A percentile compares a stretch with the other conserved stretches of the same genome.
phyloP scores from a whole-genome alignment of 352 stramenopile genomes.

The Phytopythium helicoides region DNA sequence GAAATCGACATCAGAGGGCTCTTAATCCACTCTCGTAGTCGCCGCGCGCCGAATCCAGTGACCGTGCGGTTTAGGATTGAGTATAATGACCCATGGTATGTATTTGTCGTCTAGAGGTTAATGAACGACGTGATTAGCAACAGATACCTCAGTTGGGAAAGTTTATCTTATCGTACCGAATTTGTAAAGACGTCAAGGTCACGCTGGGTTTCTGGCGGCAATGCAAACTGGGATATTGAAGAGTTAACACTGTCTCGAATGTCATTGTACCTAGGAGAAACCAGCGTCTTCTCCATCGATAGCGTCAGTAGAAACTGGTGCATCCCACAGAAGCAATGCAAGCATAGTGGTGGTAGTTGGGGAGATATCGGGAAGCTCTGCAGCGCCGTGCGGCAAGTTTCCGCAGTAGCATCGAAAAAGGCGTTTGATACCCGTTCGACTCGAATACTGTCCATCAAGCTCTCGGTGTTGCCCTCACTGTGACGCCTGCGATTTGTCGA shows the following conservation, averaged over 20 bases:
- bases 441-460: constrained; percentile 14
- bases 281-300: constrained; percentile 17
- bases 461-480: too few relatives aligned
- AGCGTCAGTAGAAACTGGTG: constrained; percentile 27
- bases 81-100: constrained; percentile 22
- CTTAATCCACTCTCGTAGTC: constrained; percentile 30
- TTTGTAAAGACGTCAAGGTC: constrained; percentile 44
- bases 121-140: neutral
- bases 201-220: constrained; percentile 21
- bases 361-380: neutral
- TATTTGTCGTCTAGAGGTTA: constrained; percentile 20
- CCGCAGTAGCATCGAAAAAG: constrained; percentile 16
- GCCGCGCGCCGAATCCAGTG: constrained; percentile 23
- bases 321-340: constrained; percentile 31
- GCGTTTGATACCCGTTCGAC: constrained; percentile 22
- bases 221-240: constrained; percentile 11
- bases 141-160: too few relatives aligned
- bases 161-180: too few relatives aligned
- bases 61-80: constrained; percentile 36
- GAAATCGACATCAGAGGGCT: constrained; percentile 14
- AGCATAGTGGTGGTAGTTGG: constrained; percentile 18
- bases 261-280: constrained; percentile 22
- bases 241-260: constrained; percentile 4
- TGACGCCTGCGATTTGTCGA: too few relatives aligned
- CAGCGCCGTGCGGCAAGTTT: neutral